Percentiles rank a stretch among this genome's conserved stretches.
Evolutionary conservation across 129 eudicot species (phyloP).

Genomic region (Heracleum sosnowskyi): DNA sequence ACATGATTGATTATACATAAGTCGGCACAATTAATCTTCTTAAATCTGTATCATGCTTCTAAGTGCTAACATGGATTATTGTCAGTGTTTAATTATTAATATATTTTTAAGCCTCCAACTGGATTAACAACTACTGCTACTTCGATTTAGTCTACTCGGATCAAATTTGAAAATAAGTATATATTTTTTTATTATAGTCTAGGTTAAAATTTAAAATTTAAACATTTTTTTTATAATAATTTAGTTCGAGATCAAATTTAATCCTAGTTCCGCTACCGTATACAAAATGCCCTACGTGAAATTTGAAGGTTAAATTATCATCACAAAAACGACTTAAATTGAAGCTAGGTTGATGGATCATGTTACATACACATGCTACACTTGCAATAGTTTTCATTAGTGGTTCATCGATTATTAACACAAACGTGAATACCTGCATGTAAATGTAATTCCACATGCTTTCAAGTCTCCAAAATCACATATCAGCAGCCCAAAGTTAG

Average conservation of each 20-base stretch:
- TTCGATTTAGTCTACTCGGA: too few species aligned
- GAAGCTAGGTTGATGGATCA: too few species aligned
- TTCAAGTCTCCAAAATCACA: background rate
- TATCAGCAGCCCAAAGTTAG: background rate
- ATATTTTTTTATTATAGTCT: too few species aligned
- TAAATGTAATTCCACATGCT: background rate
- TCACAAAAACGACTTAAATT: too few species aligned
- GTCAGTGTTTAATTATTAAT: background rate
- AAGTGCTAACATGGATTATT: background rate
- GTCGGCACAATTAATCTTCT: background rate
- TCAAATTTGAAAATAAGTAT: too few species aligned
- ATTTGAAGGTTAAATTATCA: too few species aligned
- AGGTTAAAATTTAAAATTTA: too few species aligned
- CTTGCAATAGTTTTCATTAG: background rate
- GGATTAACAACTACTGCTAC: background rate
- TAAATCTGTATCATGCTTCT: background rate
- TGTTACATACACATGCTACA: slow-evolving; percentile 3
- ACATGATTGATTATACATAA: background rate
- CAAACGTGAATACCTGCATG: background rate
- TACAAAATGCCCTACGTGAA: too few species aligned
- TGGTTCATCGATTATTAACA: background rate
- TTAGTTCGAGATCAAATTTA: too few species aligned
- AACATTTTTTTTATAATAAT: too few species aligned
- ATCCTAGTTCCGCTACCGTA: too few species aligned
- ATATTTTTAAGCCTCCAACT: background rate